A percentile compares a stretch with the other conserved stretches of the same genome.
These are phyloP conservation scores for Fusarium bulbicola DNA, from an alignment of 2,329 filamentous ascomycete genomes.

Conservation along the genomic window DNA sequence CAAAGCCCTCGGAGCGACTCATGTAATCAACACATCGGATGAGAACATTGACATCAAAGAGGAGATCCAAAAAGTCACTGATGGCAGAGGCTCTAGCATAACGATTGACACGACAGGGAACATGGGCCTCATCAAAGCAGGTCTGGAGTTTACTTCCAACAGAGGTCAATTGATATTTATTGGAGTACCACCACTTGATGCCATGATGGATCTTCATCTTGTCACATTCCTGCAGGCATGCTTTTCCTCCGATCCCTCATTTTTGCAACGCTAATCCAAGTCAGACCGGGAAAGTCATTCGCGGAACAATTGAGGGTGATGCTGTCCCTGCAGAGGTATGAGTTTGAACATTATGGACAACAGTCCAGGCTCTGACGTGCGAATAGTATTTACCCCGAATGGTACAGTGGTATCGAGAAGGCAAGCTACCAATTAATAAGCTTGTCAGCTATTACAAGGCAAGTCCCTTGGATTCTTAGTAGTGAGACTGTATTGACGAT, in stretches of 20 bases:
- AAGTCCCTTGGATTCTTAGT: too few relatives aligned
- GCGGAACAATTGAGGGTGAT: background rate
- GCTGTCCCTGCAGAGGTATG: background rate
- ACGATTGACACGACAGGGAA: background rate
- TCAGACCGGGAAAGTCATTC: background rate
- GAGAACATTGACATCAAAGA: background rate
- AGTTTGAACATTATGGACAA: too few relatives aligned
- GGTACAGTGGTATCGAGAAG: conserved; percentile 5
- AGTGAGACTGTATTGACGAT: background rate
- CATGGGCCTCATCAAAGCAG: background rate
- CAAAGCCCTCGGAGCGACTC: background rate
- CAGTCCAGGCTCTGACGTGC: background rate
- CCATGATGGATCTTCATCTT: background rate
- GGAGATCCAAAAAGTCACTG: background rate
- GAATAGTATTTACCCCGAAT: background rate
- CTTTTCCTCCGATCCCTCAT: accelerated
- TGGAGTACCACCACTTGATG: background rate
- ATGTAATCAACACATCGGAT: background rate
- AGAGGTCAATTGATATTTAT: conserved; percentile 1
- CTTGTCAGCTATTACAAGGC: background rate
- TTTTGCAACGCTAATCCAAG: background rate
- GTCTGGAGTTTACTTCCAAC: background rate
- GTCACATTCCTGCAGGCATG: background rate
- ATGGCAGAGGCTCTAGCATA: background rate
- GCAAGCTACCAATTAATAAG: background rate